A percentile compares a stretch with the other conserved stretches of the same genome.
phyloP scores from a whole-genome alignment of 1,284 basidiomycete species.

The Pseudozyma flocculosa region DNA sequence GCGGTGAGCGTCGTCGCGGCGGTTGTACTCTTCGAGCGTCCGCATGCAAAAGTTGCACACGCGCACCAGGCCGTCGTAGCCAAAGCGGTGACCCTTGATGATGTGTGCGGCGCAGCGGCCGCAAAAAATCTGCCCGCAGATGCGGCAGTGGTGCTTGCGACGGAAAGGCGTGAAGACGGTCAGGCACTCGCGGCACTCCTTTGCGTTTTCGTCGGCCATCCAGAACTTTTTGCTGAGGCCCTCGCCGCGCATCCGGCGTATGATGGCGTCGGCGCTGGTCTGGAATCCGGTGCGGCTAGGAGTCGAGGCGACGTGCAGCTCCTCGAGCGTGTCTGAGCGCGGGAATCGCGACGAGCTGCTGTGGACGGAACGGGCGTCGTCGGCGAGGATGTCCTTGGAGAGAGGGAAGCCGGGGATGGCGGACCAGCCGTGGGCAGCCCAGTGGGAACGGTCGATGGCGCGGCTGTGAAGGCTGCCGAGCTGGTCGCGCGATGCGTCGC shows the following conservation, averaged over 20 bases:
- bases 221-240: constrained; percentile 53
- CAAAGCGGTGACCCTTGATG: constrained; percentile 90
- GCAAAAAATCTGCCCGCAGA: constrained; percentile 58
- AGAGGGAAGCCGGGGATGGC: constrained; percentile 49
- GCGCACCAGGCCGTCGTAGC: constrained; percentile 85
- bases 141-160: constrained; percentile 56
- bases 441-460: constrained; percentile 24
- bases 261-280: constrained; percentile 49
- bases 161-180: constrained; percentile 51
- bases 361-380: constrained; percentile 45
- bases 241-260: constrained; percentile 47
- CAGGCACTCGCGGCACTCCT: constrained; percentile 65
- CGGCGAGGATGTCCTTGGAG: constrained; percentile 48
- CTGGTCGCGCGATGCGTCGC: constrained; percentile 27
- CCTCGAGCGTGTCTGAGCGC: constrained; percentile 37
- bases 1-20: too few relatives aligned
- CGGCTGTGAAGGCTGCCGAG: constrained; percentile 17
- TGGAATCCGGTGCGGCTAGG: constrained; percentile 27
- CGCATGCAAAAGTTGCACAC: constrained; percentile 92
- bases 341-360: constrained; percentile 38
- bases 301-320: constrained; percentile 5
- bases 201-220: constrained; percentile 78
- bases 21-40: constrained; percentile 72
- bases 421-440: constrained; percentile 39
- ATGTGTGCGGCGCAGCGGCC: constrained; percentile 84